These are phyloP conservation scores for Botryotinia calthae DNA, from an alignment of 2,329 filamentous ascomycete genomes.

Conservation along the genomic window DNA sequence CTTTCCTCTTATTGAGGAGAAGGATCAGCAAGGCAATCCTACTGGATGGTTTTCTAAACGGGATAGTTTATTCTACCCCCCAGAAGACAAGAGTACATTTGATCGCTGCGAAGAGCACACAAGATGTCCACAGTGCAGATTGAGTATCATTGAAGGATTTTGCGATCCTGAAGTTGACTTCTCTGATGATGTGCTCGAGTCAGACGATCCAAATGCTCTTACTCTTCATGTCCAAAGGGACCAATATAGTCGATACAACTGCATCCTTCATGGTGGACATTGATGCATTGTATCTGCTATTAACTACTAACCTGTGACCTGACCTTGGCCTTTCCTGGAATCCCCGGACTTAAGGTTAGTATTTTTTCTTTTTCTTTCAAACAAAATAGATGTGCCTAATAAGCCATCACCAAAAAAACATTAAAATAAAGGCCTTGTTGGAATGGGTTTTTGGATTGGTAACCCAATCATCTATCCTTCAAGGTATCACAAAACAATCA, in stretches of 20 bases:
- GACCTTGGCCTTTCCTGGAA: constrained; percentile 15
- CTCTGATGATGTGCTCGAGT: not conserved
- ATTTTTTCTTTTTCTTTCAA: not conserved
- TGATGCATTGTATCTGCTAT: constrained; percentile 4
- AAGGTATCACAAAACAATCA: constrained; percentile 20
- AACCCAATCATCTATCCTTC: constrained; percentile 14
- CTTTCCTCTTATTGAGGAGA: not conserved
- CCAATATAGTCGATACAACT: constrained; percentile 1
- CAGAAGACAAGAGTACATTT: not conserved
- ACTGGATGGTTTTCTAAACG: constrained; percentile 8
- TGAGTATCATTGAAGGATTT: not conserved
- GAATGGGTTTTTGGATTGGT: constrained; percentile 9
- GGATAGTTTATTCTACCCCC: not conserved
- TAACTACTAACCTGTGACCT: constrained; percentile 19
- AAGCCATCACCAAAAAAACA: constrained; percentile 19
- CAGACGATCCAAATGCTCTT: not conserved
- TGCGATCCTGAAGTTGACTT: constrained; percentile 3
- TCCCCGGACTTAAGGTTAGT: constrained; percentile 7
- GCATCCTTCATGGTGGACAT: constrained; percentile 1
- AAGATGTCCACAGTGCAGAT: not conserved
- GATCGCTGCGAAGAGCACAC: not conserved
- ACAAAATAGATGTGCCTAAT: constrained; percentile 15
- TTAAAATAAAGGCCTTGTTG: constrained; percentile 19
- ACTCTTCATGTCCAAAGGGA: not conserved
- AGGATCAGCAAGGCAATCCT: not conserved